These are phyloP conservation scores for Pseudogymnoascus sp. DNA, from an alignment of 2,329 filamentous ascomycete genomes.

Conservation along the genomic window DNA sequence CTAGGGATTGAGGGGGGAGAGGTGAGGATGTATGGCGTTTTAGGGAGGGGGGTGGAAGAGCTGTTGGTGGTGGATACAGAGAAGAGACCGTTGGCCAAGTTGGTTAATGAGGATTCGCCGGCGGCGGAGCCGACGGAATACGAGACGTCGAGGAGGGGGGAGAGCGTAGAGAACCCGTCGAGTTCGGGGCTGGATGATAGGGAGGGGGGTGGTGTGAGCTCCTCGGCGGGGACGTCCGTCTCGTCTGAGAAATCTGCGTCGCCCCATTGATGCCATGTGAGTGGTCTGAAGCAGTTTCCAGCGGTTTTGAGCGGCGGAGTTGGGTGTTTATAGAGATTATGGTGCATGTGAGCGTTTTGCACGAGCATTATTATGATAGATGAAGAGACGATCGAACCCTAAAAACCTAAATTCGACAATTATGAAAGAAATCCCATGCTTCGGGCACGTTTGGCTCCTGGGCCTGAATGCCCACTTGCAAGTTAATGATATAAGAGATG, in stretches of 20 bases:
- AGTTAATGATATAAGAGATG: neutral
- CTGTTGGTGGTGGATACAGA: constrained; percentile 54
- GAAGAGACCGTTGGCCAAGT: neutral
- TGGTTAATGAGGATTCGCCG: neutral
- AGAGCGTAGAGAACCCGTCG: neutral
- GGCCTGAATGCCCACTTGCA: neutral
- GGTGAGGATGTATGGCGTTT: constrained; percentile 56
- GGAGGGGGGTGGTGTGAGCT: neutral
- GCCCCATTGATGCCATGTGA: neutral
- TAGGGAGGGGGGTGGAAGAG: constrained; percentile 58
- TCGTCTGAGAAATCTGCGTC: neutral
- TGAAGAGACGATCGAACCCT: neutral
- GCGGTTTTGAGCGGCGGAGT: neutral
- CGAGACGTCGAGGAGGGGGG: no score
- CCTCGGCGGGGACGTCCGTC: neutral
- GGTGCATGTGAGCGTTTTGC: neutral
- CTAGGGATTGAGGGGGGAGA: constrained; percentile 54
- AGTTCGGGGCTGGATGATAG: neutral
- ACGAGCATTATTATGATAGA: neutral
- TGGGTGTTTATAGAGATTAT: neutral
- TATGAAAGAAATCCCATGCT: neutral
- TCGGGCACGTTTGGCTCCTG: neutral
- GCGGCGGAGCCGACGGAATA: neutral
- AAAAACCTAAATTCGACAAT: neutral
- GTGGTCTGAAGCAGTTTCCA: neutral